Conservation (phyloP, 805 yeast genomes). For the Grigorovia humatica region DNA sequence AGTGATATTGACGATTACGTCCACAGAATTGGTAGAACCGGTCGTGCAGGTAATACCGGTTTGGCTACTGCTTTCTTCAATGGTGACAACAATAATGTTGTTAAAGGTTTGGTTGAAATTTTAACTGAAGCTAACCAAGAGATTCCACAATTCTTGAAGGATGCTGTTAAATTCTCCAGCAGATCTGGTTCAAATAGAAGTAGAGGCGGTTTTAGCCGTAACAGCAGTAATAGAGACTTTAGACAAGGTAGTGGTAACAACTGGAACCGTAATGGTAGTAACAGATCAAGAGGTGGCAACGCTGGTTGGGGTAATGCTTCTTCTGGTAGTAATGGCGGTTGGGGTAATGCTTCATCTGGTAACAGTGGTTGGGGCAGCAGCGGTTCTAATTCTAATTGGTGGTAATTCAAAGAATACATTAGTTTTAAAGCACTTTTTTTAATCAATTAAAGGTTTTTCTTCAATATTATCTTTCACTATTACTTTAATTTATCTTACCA, state of each 20-base stretch:
- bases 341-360: conserved; percentile 20
- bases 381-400: conserved; percentile 2
- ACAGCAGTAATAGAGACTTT: conserved; percentile 38
- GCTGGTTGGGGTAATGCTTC: conserved; percentile 21
- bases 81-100: conserved; percentile 86
- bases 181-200: conserved; percentile 48
- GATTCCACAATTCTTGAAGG: conserved; percentile 78
- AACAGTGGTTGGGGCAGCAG: neutral
- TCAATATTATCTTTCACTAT: neutral
- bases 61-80: conserved; percentile 96
- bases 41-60: conserved; percentile 99
- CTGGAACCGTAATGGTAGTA: conserved; percentile 25
- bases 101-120: conserved; percentile 76
- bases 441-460: neutral
- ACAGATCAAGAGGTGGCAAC: conserved; percentile 14
- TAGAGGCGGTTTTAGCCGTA: conserved; percentile 34
- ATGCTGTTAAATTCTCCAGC: conserved; percentile 67
- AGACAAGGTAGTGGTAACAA: conserved; percentile 31
- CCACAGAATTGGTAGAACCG: conserved; percentile 99
- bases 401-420: neutral
- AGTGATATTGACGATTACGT: conserved; percentile 96
- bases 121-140: conserved; percentile 96
- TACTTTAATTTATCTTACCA: conserved; percentile 1
- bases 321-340: conserved; percentile 28
- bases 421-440: neutral